Evolutionary conservation across 1,284 basidiomycete species (phyloP), one percentile per base, ranked within the genome.

Genomic region (Sanghuangporus baumii): DNA sequence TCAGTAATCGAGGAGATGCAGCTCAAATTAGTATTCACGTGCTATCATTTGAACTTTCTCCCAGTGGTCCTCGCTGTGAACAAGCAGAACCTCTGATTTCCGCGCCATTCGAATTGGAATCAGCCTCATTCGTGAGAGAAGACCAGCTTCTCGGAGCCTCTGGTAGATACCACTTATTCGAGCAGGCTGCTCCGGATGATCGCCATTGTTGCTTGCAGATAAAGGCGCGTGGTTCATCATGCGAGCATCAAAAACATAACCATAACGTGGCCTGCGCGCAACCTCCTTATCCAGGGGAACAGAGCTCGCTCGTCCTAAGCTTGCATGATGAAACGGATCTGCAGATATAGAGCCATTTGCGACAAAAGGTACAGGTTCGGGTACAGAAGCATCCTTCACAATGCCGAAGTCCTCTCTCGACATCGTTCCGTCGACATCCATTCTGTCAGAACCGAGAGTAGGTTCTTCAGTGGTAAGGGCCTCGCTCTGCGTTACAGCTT

Each of bases 41-140:
- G 86, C 83, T 38, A 92, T 87, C 18, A 84, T 86, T 67, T 90
- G 78, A 20, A 99, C 89, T 73, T 93, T 93, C 65, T 94, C 84
- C 94, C 95, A 98, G 67, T 96, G 88, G 58, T 91, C 89, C 68
- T 91, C 84, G 57, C 87, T 89, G 74, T 99, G 96, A 1, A 98
- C 94, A 8, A 97, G 85, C 61, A 91, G 76, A 8, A 88, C 91
- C 75, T 99, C 96, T 46, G 89, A 82, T 64, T 83, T 83, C 48
- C 81, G 79, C 3, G 91, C 93, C 57, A 86, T 82, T 47, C 93
- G 81, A 66, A 93, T 88, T 0, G 85, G 85, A 38, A 99, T 76
- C 63, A 82, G 81, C 69, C 87, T 84, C 93, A 98, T 97, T 67
- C 85, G 81, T 20, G 76, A 69, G 55, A 88, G 79, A 67, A 91